phyloP scores from a whole-genome alignment of 352 stramenopile species.

The Phytophthora podocarpi region DNA sequence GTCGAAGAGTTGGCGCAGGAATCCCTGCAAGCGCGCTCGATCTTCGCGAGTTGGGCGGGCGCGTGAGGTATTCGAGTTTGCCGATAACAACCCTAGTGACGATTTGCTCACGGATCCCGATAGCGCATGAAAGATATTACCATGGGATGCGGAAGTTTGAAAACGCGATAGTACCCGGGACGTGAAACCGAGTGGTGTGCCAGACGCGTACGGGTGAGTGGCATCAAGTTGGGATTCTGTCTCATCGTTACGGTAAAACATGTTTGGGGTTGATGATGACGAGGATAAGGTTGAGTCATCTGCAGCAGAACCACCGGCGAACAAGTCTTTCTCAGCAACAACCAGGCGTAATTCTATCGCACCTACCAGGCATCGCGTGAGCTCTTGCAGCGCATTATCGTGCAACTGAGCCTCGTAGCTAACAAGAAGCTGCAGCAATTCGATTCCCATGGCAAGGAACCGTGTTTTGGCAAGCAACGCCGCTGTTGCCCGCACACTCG shows the following conservation, averaged over 20 bases:
- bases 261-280: constrained; percentile 31
- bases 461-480: constrained; percentile 62
- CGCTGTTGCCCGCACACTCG: constrained; percentile 35
- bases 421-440: constrained; percentile 70
- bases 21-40: constrained; percentile 36
- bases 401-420: constrained; percentile 64
- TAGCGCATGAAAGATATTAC: constrained; percentile 63
- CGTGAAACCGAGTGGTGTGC: constrained; percentile 51
- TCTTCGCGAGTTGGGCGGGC: constrained; percentile 33
- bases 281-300: constrained; percentile 32
- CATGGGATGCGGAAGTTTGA: constrained; percentile 52
- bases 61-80: constrained; percentile 10
- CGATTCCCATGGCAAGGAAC: constrained; percentile 76
- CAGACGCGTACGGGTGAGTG: constrained; percentile 18
- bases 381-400: constrained; percentile 45
- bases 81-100: constrained; percentile 2
- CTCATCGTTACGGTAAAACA: constrained; percentile 26
- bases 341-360: constrained; percentile 53
- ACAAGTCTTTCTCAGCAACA: constrained; percentile 66
- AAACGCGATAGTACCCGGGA: constrained; percentile 81
- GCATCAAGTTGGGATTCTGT: constrained; percentile 4
- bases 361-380: constrained; percentile 72
- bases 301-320: constrained; percentile 11
- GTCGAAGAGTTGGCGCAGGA: constrained; percentile 59
- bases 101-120: constrained; percentile 44